Conservation (phyloP, 148 eudicot genomes). For the Rheum nobile region DNA sequence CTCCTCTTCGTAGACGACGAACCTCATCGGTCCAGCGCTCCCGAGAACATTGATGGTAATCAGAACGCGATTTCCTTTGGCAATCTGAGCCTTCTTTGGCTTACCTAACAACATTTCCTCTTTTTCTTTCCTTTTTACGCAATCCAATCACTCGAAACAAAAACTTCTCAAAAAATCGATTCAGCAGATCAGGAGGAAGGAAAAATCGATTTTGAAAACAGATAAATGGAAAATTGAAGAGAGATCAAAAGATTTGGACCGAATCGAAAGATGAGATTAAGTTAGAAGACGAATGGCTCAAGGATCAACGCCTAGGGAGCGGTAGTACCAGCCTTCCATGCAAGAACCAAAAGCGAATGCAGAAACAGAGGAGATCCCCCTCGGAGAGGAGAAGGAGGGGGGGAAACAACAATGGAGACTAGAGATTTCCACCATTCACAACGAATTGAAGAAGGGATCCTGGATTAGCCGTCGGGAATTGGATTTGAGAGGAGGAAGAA, state of each 20-base stretch:
- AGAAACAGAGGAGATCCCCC: conserved; percentile 8
- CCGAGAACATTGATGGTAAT: conserved; percentile 55
- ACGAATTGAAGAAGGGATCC: not conserved
- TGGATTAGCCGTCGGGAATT: not conserved
- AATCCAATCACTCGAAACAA: not conserved
- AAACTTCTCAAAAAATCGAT: not conserved
- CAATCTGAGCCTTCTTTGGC: conserved; percentile 24
- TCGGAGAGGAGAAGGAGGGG: conserved; percentile 9
- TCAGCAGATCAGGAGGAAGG: no score
- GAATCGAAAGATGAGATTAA: not conserved
- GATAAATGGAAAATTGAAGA: not conserved
- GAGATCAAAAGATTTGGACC: not conserved
- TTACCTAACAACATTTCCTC: conserved; percentile 27
- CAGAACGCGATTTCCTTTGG: conserved; percentile 39
- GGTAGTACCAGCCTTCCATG: conserved; percentile 53
- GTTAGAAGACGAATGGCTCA: not conserved
- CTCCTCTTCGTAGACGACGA: conserved; percentile 54
- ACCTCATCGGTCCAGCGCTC: conserved; percentile 57
- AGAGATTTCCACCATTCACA: conserved; percentile 22
- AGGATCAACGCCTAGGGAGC: conserved; percentile 36
- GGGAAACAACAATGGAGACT: not conserved
- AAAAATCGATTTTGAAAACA: no score
- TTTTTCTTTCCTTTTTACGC: not conserved
- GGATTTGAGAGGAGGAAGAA: not conserved
- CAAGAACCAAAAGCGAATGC: conserved; percentile 36